Evolutionary conservation across 1,284 basidiomycete genomes (phyloP), one percentile per base, ranked within the genome.

Genomic region (Schizophyllum commune): DNA sequence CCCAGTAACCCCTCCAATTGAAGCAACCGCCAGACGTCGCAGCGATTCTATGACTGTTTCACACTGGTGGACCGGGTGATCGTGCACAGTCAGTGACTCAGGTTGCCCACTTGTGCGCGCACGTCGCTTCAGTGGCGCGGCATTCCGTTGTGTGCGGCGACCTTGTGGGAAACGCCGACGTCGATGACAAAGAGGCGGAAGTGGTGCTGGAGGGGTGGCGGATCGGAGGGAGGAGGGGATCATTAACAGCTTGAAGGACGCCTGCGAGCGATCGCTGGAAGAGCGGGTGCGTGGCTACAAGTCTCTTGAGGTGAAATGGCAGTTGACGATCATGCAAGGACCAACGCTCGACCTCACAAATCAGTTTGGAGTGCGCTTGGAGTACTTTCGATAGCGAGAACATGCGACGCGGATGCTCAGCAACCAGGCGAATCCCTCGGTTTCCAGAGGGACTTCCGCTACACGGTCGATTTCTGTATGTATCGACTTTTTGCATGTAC

Each of bases 21-120:
- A 47, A 47, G 61, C 80, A 85, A 27, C 87, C 91, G 4, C 86
- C 83, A 88, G 64, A 95, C 92, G 0, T 88, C 93, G 0, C 92
- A 97, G 68, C 92, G 96, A 67, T 96, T 97, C 74, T 93, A 95
- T 69, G 95, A 97, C 75, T 96, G 94, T 88, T 95, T 94, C 71
- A 82, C 91, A 0, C 79, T 89, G 52, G 86, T 97, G 58, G 93
- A 96, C 65, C 81, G 90, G 19, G 89, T 89, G 1, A 91, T 96
- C 33, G 89, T 94, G 13, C 91, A 94, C 68, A 91, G 90, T 64
- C 94, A n/a, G n/a, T n/a, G n/a, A n/a, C n/a, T n/a, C n/a, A 96
- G 69, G 95, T 97, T 69, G 85, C 91, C 3, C 88, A 94, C 69
- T 96, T 96, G 71, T 82, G 92, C 51, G 85, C 88, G 1, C 91